A percentile compares a stretch with the other conserved stretches of the same genome.
These are phyloP conservation scores for Eucalyptus regnans DNA, from an alignment of 345 rosid genomes.

Conservation along the genomic window DNA sequence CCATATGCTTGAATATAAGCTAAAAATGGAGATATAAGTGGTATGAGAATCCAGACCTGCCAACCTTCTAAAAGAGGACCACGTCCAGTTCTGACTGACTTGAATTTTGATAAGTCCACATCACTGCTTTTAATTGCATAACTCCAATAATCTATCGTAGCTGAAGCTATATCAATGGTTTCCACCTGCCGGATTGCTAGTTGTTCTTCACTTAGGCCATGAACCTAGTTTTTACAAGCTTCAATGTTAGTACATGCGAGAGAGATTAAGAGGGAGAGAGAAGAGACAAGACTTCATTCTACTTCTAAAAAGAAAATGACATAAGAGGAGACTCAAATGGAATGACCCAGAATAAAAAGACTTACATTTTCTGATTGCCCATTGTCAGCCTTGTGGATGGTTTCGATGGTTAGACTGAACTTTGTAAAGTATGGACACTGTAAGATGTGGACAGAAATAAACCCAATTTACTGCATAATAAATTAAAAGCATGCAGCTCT, in stretches of 20 bases:
- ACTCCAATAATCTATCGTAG: constrained; percentile 56
- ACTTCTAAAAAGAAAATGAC: background rate
- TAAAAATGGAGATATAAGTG: background rate
- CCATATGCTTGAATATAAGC: background rate
- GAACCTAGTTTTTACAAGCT: constrained; percentile 25
- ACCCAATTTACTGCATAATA: background rate
- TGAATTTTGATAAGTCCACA: constrained; percentile 40
- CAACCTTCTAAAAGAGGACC: constrained; percentile 59
- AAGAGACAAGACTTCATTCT: background rate
- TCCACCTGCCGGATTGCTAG: constrained; percentile 46
- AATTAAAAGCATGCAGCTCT: background rate
- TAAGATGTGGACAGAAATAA: constrained; percentile 5
- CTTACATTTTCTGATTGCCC: constrained; percentile 58
- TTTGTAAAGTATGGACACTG: constrained; percentile 69
- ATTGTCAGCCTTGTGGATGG: constrained; percentile 46
- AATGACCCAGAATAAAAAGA: background rate
- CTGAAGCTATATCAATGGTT: constrained; percentile 46
- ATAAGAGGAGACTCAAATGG: background rate
- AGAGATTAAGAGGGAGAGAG: background rate
- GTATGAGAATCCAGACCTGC: constrained; percentile 35
- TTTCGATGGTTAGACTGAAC: constrained; percentile 49
- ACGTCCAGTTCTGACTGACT: constrained; percentile 40
- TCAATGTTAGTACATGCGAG: background rate
- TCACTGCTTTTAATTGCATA: constrained; percentile 31
- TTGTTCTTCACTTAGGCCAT: constrained; percentile 34